Base-by-base conservation (phyloP, 331 rosid species). In the Cydonia oblonga region DNA sequence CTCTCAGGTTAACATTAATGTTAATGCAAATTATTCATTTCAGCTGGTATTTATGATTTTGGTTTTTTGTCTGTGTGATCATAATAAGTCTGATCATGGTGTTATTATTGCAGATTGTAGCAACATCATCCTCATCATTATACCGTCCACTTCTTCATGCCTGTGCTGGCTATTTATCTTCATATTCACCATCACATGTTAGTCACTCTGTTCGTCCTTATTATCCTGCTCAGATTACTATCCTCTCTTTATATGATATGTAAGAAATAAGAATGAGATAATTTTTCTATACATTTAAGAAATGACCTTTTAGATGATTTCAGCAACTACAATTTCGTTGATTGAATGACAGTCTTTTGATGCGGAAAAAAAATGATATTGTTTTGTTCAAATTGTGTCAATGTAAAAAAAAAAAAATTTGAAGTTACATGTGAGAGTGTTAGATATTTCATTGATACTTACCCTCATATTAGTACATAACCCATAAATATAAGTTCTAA, bases 161-260 rank as follows among this genome's bases (percentile, higher is more conserved):
- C 61, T 86, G 93, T 82, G 92, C 98, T 71, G 98, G 97, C 73
- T 93, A 90, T 81, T 83, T 93, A 74, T 86, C 96, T 30, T 93
- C 98, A 10, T 93, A 84, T 81, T 90, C 93, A 6, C 96, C 89
- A 73, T 90, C 98, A 53, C 97, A 93, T 82, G 98, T 92, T 75
- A 49, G 96, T 90, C 67, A 73, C 75, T 57, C 71, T 61, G 30
- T 71, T 82, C 79, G 51, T 64, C 76, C 56, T 75, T 22, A 52
- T 15, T 61, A 60, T 62, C 61, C n/a, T 23, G 29, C 15, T n/a
- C 5, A 26, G 60, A 66, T 69, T 69, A 28, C 54, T 23, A 7
- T 24, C 62, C 11, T 32, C 35, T 68, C 32, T 62, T 56, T 7
- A 29, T 72, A 12, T 60, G 9, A 66, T 64, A 59, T 32, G 71